Evolutionary conservation across 2,329 filamentous ascomycete genomes (phyloP).

Genomic region (Hypoxylon sp.): DNA sequence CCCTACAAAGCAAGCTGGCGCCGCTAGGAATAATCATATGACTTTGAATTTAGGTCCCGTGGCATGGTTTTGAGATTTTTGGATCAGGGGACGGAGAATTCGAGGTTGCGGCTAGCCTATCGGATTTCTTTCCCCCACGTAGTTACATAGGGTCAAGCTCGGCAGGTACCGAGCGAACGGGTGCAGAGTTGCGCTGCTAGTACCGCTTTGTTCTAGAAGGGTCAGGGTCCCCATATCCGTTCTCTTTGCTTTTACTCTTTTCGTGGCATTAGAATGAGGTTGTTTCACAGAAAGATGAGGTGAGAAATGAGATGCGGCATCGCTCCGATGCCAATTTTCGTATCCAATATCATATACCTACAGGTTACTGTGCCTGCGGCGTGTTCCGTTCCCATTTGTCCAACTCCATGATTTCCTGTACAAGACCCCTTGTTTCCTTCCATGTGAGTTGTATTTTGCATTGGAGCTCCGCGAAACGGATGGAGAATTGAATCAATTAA

Average conservation of each 20-base stretch:
- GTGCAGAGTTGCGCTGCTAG: conserved; percentile 35
- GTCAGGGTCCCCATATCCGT: conserved; percentile 21
- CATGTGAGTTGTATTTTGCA: conserved; percentile 22
- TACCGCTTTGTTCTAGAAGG: conserved; percentile 30
- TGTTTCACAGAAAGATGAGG: conserved; percentile 11
- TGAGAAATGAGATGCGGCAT: conserved; percentile 26
- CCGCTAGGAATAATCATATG: conserved; percentile 30
- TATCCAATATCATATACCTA: conserved; percentile 2
- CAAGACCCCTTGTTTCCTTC: background rate
- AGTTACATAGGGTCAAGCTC: conserved; percentile 26
- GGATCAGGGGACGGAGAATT: conserved; percentile 10
- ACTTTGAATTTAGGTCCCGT: conserved; percentile 32
- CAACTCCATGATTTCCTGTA: conserved; percentile 21
- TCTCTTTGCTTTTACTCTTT: conserved; percentile 7
- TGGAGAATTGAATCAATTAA: conserved; percentile 10
- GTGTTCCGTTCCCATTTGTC: conserved; percentile 43
- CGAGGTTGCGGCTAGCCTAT: conserved; percentile 34
- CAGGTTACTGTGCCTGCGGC: conserved; percentile 17
- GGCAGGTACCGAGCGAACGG: conserved; percentile 37
- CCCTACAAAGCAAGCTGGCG: conserved; percentile 8
- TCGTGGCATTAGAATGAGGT: conserved; percentile 3
- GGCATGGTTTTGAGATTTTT: conserved; percentile 16
- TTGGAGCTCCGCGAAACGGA: conserved; percentile 25
- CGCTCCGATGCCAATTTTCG: conserved; percentile 31
- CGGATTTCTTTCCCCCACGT: conserved; percentile 34